phyloP scores from a whole-genome alignment of 495 filamentous ascomycete genomes.

The Umbilicaria muhlenbergii region DNA sequence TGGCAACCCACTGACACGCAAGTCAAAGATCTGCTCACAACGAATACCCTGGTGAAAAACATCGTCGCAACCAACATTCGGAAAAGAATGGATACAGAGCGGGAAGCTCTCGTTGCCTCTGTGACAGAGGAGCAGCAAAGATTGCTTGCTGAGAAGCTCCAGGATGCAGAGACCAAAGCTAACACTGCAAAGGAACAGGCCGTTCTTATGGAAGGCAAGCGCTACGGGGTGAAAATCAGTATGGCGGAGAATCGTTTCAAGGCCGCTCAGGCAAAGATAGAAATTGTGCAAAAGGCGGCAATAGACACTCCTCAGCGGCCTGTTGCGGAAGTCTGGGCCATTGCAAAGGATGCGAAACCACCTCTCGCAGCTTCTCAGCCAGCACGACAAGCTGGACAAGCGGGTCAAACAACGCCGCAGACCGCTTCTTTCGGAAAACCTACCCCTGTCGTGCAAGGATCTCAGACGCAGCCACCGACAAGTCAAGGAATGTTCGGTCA shows the following conservation, averaged over 20 bases:
- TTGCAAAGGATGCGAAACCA: constrained; percentile 56
- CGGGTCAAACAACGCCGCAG: constrained; percentile 16
- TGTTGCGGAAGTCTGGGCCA: constrained; percentile 72
- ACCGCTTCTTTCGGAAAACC: neutral
- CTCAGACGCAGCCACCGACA: neutral
- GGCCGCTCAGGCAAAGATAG: constrained; percentile 50
- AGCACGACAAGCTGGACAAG: constrained; percentile 15
- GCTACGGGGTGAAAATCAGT: constrained; percentile 44
- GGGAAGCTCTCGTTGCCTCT: constrained; percentile 20
- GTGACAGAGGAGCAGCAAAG: constrained; percentile 27
- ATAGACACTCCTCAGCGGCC: constrained; percentile 68
- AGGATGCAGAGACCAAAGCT: constrained; percentile 31
- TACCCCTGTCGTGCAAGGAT: neutral
- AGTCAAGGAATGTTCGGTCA: constrained; percentile 6
- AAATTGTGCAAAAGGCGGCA: constrained; percentile 63
- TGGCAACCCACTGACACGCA: constrained; percentile 38
- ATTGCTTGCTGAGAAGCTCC: constrained; percentile 37
- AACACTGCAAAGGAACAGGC: constrained; percentile 33
- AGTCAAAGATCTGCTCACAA: constrained; percentile 45
- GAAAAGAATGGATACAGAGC: constrained; percentile 37
- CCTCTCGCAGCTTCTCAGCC: constrained; percentile 27
- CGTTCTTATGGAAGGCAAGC: constrained; percentile 30
- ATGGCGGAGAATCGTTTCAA: constrained; percentile 61
- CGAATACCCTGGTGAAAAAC: constrained; percentile 44
- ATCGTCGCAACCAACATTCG: constrained; percentile 57